A percentile compares a stretch with the other conserved stretches of the same genome.
Conservation (phyloP, 139 green algal genomes). For the Tetradesmus lagerheimii region DNA sequence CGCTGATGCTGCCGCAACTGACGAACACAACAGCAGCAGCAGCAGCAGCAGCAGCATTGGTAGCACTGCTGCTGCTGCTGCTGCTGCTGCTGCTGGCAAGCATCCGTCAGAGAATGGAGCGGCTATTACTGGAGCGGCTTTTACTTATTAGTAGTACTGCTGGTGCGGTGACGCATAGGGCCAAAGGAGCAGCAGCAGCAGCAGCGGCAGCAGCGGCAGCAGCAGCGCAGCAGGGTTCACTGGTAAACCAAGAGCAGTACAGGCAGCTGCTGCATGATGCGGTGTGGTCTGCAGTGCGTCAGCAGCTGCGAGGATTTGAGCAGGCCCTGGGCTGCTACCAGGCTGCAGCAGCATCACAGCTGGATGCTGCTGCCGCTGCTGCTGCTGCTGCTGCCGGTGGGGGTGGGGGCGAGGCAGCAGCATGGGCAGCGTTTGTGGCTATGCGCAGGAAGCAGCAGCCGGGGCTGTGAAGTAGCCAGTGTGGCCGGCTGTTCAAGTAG, state of each 20-base stretch:
- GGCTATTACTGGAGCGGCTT: no score
- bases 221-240: neutral
- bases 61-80: no score
- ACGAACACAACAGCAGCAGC: no score
- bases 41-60: no score
- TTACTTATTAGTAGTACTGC: no score
- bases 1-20: no score
- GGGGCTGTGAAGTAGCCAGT: neutral
- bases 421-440: neutral
- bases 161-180: neutral
- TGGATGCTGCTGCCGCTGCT: neutral
- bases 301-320: conserved; percentile 12
- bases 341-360: neutral
- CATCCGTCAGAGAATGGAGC: no score
- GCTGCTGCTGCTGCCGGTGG: neutral
- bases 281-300: neutral
- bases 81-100: no score
- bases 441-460: neutral
- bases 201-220: conserved; percentile 7
- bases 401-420: neutral
- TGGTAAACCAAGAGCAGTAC: conserved; percentile 1
- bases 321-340: neutral
- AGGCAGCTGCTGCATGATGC: neutral
- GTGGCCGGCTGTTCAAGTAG: no score
- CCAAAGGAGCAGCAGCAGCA: neutral